Evolutionary conservation across 441 rosid genomes (phyloP).

Genomic region (Adansonia gregorii): DNA sequence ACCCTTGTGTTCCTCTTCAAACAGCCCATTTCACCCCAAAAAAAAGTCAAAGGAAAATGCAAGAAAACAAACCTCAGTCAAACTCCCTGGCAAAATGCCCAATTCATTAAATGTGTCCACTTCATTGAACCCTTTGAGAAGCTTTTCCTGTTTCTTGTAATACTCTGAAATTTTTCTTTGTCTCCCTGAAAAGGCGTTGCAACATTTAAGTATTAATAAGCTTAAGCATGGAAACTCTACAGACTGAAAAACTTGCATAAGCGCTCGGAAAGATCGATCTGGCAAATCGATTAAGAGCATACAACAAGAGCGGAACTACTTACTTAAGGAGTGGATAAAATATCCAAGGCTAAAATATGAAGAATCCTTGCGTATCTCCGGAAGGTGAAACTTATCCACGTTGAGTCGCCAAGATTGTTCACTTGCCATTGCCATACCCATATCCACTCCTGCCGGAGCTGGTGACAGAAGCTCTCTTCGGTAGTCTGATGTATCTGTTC

Average conservation of each 20-base stretch:
- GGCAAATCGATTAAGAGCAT: no score
- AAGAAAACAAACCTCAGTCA: slow-evolving; percentile 46
- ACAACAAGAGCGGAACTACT: not conserved
- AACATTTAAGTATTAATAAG: not conserved
- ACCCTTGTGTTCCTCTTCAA: not conserved
- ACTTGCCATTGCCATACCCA: not conserved
- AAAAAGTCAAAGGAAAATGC: no score
- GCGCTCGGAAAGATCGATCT: no score
- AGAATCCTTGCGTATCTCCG: slow-evolving; percentile 13
- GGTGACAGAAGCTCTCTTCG: slow-evolving; percentile 43
- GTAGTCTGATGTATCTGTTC: slow-evolving; percentile 30
- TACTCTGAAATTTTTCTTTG: slow-evolving; percentile 51
- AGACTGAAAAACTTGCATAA: not conserved
- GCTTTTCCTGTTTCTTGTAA: slow-evolving; percentile 66
- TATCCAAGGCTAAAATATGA: slow-evolving; percentile 28
- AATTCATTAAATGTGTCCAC: slow-evolving; percentile 51
- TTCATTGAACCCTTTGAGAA: slow-evolving; percentile 58
- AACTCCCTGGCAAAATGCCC: slow-evolving; percentile 47
- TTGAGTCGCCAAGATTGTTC: slow-evolving; percentile 52
- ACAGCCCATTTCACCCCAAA: not conserved
- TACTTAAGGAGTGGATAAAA: slow-evolving; percentile 33
- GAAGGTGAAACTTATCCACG: slow-evolving; percentile 49
- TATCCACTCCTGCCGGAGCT: slow-evolving; percentile 36
- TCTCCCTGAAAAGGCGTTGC: slow-evolving; percentile 35
- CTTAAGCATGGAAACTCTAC: no score